Evolutionary conservation across 352 stramenopile genomes (phyloP), one percentile per base, ranked within the genome.

Genomic region (Phytophthora pisi): DNA sequence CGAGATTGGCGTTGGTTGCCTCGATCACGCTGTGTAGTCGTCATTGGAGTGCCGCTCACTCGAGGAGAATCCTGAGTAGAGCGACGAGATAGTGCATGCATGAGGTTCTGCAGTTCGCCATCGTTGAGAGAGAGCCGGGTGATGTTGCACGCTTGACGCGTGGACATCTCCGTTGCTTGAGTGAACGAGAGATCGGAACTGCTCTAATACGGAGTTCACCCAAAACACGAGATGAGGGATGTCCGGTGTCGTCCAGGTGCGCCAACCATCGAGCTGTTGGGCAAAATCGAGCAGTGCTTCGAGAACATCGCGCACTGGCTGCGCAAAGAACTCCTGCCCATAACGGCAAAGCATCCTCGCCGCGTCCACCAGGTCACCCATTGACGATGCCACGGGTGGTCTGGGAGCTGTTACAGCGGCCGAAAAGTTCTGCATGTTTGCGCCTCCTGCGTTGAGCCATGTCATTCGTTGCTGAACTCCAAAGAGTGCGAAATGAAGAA

Each of bases 181-280:
- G 10, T 61, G 51, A 1, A 67, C 52, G 7, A 45, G 36, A 30
- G 51, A 59, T 3, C 57, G 51, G 52, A 68, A 70, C 20, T 65
- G 24, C 46, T 65, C 55, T 0, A 70, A 30, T 13, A 60, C 54
- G 4, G 62, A 56, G 54, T 60, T 64, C 4, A 70, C 26, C 55
- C 63, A 70, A 42, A 59, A 70, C 10, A 65, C 51, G 1, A 65
- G 45, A 43, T 70, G 63, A 5, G 55, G 49, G 5, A 70, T 50
- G 40, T 70, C 63, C 0, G 63, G 2, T 2, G 40, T 6, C 8
- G 26, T n/a, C 55, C 63, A 70, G 23, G 46, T 46, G 36, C 59
- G 31, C 61, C 46, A 63, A 10, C 55, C 49, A 28, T 70, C 63
- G 1, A 64, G 49, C 9, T 57, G 63, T 20, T 70, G 63, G 3